phyloP scores from a whole-genome alignment of 176 grass and related monocot species.

The Ensete ventricosum region DNA sequence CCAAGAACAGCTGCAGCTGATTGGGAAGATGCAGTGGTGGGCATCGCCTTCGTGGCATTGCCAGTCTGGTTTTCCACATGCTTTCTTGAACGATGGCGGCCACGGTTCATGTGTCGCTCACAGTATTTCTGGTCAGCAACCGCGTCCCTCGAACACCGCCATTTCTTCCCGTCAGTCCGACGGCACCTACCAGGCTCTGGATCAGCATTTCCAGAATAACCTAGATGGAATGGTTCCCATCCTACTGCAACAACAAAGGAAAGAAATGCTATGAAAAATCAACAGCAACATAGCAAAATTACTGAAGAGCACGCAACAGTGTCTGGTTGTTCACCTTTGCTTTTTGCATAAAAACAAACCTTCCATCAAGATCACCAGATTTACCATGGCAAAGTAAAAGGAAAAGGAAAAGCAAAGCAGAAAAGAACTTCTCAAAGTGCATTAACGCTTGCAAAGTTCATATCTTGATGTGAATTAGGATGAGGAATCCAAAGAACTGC shows the following conservation, averaged over 20 bases:
- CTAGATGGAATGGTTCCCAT: slow-evolving; percentile 58
- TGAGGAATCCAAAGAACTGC: neutral
- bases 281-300: too few relatives aligned
- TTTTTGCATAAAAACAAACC: neutral
- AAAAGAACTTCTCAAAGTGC: neutral
- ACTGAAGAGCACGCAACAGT: too few relatives aligned
- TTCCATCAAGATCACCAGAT: neutral
- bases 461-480: neutral
- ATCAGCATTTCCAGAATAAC: slow-evolving; percentile 52
- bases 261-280: slow-evolving; percentile 1
- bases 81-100: slow-evolving; percentile 99
- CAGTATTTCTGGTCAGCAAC: slow-evolving; percentile 95
- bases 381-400: neutral
- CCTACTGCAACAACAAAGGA: slow-evolving; percentile 32
- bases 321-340: neutral
- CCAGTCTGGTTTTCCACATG: slow-evolving; percentile 89
- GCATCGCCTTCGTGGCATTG: slow-evolving; percentile 31
- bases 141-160: slow-evolving; percentile 85
- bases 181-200: slow-evolving; percentile 91
- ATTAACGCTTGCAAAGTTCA: neutral
- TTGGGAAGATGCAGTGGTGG: slow-evolving; percentile 16
- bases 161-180: slow-evolving; percentile 97
- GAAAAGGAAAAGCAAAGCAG: neutral
- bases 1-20: slow-evolving; percentile 26
- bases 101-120: slow-evolving; percentile 95